A percentile compares a stretch with the other conserved stretches of the same genome.
These are phyloP conservation scores for Rosa lucieae DNA, from an alignment of 306 rosid species.

Conservation along the genomic window DNA sequence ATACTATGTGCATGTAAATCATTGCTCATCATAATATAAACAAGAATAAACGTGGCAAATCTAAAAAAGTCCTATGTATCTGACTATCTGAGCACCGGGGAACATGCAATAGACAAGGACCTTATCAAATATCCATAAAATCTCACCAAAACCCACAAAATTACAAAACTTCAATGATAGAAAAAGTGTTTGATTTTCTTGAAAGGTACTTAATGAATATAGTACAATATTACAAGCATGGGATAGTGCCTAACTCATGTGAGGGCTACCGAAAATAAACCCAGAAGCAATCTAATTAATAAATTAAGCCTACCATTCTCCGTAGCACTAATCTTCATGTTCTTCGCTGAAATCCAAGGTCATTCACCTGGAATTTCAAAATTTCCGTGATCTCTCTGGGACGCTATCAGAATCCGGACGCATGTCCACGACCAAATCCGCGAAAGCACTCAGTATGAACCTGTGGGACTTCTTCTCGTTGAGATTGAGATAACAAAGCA, in stretches of 20 bases:
- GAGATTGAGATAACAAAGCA: constrained; percentile 53
- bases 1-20: not conserved
- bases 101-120: constrained; percentile 44
- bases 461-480: constrained; percentile 63
- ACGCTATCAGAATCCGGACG: constrained; percentile 28
- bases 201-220: constrained; percentile 4
- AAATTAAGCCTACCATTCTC: not conserved
- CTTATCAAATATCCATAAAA: constrained; percentile 27
- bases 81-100: constrained; percentile 21
- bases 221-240: constrained; percentile 18
- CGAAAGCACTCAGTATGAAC: constrained; percentile 67
- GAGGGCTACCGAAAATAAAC: constrained; percentile 26
- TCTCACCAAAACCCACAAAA: constrained; percentile 37
- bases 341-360: constrained; percentile 12
- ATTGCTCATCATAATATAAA: not conserved
- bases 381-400: constrained; percentile 29
- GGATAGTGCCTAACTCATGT: constrained; percentile 32
- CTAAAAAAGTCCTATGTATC: not conserved
- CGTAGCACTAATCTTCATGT: not conserved
- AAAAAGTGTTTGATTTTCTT: constrained; percentile 30
- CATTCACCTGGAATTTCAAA: constrained; percentile 23
- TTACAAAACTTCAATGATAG: constrained; percentile 32
- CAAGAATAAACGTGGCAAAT: not conserved
- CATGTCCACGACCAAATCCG: constrained; percentile 50
- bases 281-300: constrained; percentile 5